Conservation (phyloP, 2,329 filamentous ascomycete genomes). For the Paecilomyces niveus region DNA sequence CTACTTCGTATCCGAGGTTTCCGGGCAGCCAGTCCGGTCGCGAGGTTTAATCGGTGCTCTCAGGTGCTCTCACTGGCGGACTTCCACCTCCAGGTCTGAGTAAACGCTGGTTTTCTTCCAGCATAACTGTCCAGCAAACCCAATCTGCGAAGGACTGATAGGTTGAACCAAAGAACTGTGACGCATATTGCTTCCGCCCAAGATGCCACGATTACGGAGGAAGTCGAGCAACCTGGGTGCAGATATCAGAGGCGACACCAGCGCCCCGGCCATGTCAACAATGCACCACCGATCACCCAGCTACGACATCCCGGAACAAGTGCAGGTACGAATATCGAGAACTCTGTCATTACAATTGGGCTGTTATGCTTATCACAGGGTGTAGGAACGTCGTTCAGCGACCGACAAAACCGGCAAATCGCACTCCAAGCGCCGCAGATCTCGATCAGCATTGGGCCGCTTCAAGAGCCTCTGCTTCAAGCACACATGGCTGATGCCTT, state of each 20-base stretch:
- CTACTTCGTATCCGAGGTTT: not conserved
- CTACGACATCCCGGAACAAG: slow-evolving; percentile 19
- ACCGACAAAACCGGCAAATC: slow-evolving; percentile 25
- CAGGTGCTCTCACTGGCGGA: not conserved
- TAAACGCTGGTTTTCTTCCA: not conserved
- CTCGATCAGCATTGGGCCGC: slow-evolving; percentile 35
- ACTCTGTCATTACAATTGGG: not conserved
- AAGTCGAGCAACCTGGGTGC: slow-evolving; percentile 39
- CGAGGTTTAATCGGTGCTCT: not conserved
- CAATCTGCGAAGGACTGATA: not conserved
- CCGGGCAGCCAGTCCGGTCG: not conserved
- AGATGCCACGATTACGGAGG: slow-evolving; percentile 35
- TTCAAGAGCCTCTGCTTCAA: slow-evolving; percentile 36
- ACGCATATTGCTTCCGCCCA: not conserved
- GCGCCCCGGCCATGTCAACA: slow-evolving; percentile 40
- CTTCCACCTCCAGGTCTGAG: not conserved
- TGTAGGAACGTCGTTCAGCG: slow-evolving; percentile 5
- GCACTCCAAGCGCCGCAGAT: slow-evolving; percentile 38
- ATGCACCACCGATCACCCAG: slow-evolving; percentile 31
- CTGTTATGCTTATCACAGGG: not conserved
- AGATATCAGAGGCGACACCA: slow-evolving; percentile 42
- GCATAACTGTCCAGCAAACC: not conserved
- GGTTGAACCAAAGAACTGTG: not conserved
- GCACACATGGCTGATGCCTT: slow-evolving; percentile 61
- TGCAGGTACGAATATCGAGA: slow-evolving; percentile 18